Base-by-base conservation (phyloP, 1,284 basidiomycete species). In the Neonothopanus nambi region DNA sequence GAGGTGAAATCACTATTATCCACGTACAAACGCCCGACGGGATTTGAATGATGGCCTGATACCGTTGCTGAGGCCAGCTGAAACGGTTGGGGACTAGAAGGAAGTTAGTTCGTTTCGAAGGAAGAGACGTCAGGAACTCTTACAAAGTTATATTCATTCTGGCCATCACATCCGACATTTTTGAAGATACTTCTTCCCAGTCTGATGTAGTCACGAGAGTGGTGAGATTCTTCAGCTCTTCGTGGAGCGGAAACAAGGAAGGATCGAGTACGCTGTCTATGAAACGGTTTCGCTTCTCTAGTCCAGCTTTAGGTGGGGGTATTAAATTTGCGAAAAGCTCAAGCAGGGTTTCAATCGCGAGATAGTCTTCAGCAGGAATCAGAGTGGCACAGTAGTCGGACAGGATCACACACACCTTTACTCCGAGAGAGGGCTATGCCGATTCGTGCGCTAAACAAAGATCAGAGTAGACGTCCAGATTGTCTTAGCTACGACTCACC, bases 41-140 rank as follows among this genome's bases (percentile, higher is more conserved):
- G 65, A 77, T 67, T 18, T 64, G 56, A 50, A 85, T 70, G 48
- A 72, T 67, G 3, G 67, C 36, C 23, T 13, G 45, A 48, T 6
- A 55, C n/a, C 6, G 46, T n/a, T 18, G 47, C 45, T 21, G 41
- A 44, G 15, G 30, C 63, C 13, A 79, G 67, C 18, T 67, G 59
- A 58, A 87, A 85, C 8, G 82, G 80, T 53, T 87, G 85, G 8
- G 85, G 82, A 58, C 85, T 87, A n/a, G 28, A 5, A n/a, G 21
- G 17, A 49, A 38, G 35, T 24, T 55, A 8, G 5, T 36, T 56
- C 37, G 55, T 56, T 55, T 42, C 5, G 9, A 36, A 20, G 33
- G 13, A 39, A 42, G 8, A 26, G 28, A 41, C 8, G 42, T 17
- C 13, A 51, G 51, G 13, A 33, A 3, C 6, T 70, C 80, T 57